These are phyloP conservation scores for Aspergillus quadricinctus DNA, from an alignment of 2,329 filamentous ascomycete species.

Conservation along the genomic window DNA sequence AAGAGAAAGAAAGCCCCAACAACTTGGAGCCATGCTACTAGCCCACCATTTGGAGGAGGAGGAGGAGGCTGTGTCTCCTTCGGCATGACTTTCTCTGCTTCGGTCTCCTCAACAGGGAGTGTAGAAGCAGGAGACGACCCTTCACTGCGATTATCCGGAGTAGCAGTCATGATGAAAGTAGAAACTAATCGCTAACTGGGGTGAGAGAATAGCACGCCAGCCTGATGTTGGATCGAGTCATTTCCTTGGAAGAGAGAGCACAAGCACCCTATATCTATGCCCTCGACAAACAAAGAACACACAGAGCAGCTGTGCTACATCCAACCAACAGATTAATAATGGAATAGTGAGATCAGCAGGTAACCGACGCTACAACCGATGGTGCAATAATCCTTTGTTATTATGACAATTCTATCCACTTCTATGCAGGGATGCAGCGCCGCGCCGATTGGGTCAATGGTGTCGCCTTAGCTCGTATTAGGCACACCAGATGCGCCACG, in stretches of 20 bases:
- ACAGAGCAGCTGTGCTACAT: no score
- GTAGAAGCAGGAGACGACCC: neutral
- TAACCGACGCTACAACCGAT: neutral
- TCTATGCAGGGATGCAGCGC: no score
- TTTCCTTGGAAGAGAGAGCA: no score
- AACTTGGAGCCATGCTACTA: constrained; percentile 19
- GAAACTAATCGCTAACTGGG: no score
- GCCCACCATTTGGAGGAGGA: constrained; percentile 17
- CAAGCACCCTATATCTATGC: neutral
- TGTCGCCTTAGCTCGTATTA: no score
- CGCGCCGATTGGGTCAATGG: no score
- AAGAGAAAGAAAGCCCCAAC: constrained; percentile 18
- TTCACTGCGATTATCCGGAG: neutral
- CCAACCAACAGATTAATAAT: neutral
- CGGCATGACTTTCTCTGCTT: neutral
- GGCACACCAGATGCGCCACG: no score
- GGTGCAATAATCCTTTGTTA: no score
- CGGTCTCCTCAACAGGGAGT: neutral
- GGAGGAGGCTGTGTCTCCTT: neutral
- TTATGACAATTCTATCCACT: no score
- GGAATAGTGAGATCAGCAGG: neutral
- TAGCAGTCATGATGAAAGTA: neutral
- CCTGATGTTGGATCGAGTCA: neutral
- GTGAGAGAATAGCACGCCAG: neutral
- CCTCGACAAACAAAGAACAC: neutral